Evolutionary conservation across 257 asterid species (phyloP).

Genomic region (Solanum etuberosum): DNA sequence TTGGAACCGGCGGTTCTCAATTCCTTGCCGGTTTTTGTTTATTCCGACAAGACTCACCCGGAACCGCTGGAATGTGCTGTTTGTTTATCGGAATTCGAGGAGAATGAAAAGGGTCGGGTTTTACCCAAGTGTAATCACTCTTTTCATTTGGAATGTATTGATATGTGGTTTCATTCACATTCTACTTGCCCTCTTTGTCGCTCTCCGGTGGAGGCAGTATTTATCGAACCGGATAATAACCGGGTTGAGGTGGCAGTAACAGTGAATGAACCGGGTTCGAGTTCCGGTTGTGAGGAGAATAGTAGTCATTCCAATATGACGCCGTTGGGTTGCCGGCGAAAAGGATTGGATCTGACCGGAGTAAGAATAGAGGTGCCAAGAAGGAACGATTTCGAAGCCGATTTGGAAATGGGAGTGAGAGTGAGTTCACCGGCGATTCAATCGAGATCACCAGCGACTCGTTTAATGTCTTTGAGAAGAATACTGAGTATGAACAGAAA

Average conservation of each 20-base stretch:
- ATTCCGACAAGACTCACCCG: constrained; percentile 22
- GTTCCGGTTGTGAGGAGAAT: constrained; percentile 23
- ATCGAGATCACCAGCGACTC: constrained; percentile 36
- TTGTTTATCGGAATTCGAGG: constrained; percentile 67
- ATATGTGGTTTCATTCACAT: constrained; percentile 77
- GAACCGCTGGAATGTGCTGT: constrained; percentile 57
- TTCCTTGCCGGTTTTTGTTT: constrained; percentile 43
- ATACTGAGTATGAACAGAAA: constrained; percentile 50
- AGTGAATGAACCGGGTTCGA: constrained; percentile 16
- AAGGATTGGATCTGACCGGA: constrained; percentile 30
- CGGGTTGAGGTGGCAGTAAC: neutral
- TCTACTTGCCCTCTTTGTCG: constrained; percentile 90
- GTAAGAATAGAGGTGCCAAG: constrained; percentile 60
- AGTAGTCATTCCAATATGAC: neutral
- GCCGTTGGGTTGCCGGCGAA: constrained; percentile 31
- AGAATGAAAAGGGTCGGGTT: constrained; percentile 42
- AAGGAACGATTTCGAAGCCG: constrained; percentile 26
- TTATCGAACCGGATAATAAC: constrained; percentile 7
- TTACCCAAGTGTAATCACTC: constrained; percentile 62
- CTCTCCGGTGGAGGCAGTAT: constrained; percentile 37
- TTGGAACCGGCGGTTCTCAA: constrained; percentile 45
- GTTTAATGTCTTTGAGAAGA: constrained; percentile 46
- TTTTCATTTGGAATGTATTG: constrained; percentile 68
- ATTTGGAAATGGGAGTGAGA: constrained; percentile 10
- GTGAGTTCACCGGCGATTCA: constrained; percentile 35